Percentiles rank a stretch among this genome's conserved stretches.
These are phyloP conservation scores for Zoysia japonica DNA, from an alignment of 176 grass and related monocot genomes.

Conservation along the genomic window DNA sequence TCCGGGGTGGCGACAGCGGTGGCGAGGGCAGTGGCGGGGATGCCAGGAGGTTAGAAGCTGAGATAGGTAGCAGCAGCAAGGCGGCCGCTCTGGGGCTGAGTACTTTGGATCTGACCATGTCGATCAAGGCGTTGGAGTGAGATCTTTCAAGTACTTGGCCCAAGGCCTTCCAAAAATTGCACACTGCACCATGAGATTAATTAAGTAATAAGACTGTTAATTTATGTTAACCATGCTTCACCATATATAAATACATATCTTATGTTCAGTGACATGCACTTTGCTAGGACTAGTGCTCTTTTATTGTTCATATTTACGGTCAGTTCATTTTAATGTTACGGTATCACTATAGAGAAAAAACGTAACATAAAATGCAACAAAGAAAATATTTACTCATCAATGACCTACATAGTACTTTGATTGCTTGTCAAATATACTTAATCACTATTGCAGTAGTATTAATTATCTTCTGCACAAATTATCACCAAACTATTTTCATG, in stretches of 20 bases:
- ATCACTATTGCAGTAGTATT: background rate
- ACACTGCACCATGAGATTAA: conserved; percentile 59
- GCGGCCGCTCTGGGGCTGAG: conserved; percentile 84
- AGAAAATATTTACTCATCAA: background rate
- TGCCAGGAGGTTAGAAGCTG: conserved; percentile 43
- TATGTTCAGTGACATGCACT: conserved; percentile 29
- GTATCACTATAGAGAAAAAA: background rate
- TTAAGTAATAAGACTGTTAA: conserved; percentile 58
- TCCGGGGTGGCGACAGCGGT: conserved; percentile 3
- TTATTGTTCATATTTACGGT: background rate
- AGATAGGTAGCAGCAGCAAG: conserved; percentile 58
- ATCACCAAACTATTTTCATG: too few species aligned
- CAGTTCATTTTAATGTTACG: background rate
- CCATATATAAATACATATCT: conserved; percentile 40
- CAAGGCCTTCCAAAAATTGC: conserved; percentile 68
- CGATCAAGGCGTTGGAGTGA: conserved; percentile 99
- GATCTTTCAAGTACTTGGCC: conserved; percentile 99
- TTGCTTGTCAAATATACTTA: background rate
- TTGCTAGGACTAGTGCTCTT: conserved; percentile 19
- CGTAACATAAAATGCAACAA: background rate
- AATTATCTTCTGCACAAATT: background rate
- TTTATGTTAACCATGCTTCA: conserved; percentile 52
- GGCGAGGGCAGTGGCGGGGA: background rate
- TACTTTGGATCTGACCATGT: conserved; percentile 99
- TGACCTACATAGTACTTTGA: background rate